Evolutionary conservation across 1,284 basidiomycete species (phyloP).

Genomic region (Termitomyces sp.): DNA sequence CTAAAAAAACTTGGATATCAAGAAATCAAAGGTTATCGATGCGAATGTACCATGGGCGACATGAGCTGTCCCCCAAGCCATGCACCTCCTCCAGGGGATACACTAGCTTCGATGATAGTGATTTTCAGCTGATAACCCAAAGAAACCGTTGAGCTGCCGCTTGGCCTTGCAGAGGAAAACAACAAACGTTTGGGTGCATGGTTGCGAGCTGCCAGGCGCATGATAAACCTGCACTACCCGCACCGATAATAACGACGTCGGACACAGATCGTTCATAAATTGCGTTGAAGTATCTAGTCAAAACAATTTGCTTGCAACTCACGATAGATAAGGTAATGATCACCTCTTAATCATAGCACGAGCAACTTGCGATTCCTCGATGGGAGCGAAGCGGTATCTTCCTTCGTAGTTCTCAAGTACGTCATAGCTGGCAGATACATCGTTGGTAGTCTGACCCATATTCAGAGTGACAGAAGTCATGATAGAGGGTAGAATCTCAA

Average conservation of each 20-base stretch:
- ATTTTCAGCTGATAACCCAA: slow-evolving; percentile 49
- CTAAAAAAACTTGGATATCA: slow-evolving; percentile 25
- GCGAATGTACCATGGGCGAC: slow-evolving; percentile 66
- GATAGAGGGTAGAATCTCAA: neutral
- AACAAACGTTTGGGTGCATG: slow-evolving; percentile 54
- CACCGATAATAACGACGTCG: slow-evolving; percentile 78
- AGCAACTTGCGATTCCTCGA: slow-evolving; percentile 73
- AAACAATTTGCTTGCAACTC: neutral
- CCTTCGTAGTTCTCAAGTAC: slow-evolving; percentile 53
- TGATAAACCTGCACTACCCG: slow-evolving; percentile 75
- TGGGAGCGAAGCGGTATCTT: slow-evolving; percentile 66
- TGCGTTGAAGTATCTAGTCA: slow-evolving; percentile 56
- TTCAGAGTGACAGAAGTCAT: slow-evolving; percentile 16
- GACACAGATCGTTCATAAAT: slow-evolving; percentile 75
- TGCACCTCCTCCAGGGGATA: slow-evolving; percentile 77
- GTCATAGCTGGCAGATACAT: slow-evolving; percentile 25
- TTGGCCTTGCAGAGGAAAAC: neutral
- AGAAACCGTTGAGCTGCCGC: neutral
- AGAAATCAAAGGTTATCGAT: neutral
- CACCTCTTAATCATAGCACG: slow-evolving; percentile 77
- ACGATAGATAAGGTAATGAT: neutral
- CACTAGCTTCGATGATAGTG: slow-evolving; percentile 79
- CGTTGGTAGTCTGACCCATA: slow-evolving; percentile 6
- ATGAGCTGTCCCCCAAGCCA: slow-evolving; percentile 84
- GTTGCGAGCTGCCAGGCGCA: slow-evolving; percentile 74